Base-by-base conservation (phyloP, 2,329 filamentous ascomycete species). In the Talaromyces albobiverticillius region DNA sequence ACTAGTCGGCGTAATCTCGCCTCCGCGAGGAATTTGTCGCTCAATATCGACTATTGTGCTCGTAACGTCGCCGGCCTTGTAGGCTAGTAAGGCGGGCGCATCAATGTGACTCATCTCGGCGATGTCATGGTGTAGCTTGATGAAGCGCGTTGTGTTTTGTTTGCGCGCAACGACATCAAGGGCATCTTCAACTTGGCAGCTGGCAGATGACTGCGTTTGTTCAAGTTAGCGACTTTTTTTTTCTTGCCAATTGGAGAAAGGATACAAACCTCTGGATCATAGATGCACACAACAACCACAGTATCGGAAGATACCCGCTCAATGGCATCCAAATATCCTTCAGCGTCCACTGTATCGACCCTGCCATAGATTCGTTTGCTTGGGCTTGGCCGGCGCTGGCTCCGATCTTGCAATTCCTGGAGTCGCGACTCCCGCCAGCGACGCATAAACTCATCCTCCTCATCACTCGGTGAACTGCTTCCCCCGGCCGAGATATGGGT, bases 251-350 rank as follows among this genome's bases (percentile, higher is more conserved):
- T 3, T 16, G 5, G 16, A 25, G n/a, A 32, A 18, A 11, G 22
- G 10, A 34, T 5, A 31, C 84, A 69, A 82, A 95, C 91, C 78
- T 88, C 82, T 57, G 89, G 82, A 67, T 96, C 91, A 71, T 91
- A 94, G 60, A 99, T 91, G 74, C 93, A 95, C 25, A 99, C 94
- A 2, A 96, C 88, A 2, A 97, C 92, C 3, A 88, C 82, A 0
- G 90, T 93, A 45, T 93, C 89, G 46, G 85, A 75, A 36, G 85
- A 80, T 4, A 93, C 90, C 73, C 90, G 94, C 75, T 99, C 94
- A 62, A 97, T 90, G 53, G 93, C 92, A 71, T 97, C 92, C n/a
- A 99, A 81, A 65, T 95, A 99, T 16, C 92, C 94, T 60, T 88
- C 78, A 7, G 90, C 93, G 76, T 97, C 92, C 1, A 97, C 94